Evolutionary conservation across 1,139 yeast genomes (phyloP), one percentile per base, ranked within the genome.

Genomic region (Yamadazyma atmosphaerica): DNA sequence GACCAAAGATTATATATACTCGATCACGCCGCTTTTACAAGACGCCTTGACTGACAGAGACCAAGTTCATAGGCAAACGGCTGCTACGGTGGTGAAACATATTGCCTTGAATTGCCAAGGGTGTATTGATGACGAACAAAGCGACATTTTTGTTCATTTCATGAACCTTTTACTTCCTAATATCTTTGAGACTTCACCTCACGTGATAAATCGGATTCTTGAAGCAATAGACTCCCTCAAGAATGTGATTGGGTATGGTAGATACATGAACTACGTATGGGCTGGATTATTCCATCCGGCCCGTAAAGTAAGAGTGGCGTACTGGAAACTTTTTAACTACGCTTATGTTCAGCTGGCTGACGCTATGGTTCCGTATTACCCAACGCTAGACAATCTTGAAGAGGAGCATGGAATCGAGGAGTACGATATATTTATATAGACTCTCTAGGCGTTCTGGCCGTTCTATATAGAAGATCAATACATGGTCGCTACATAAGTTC

Each of bases 231-330:
- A 86, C 43, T 84, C 90, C 1, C 59, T 89, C 25, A 69, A 94
- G 32, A 68, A 77, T 39, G 83, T 84, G 0, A 60, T 90, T 14
- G 98, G 99, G 0, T 74, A 79, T 9, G 96, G 96, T 0, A 52
- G 80, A 1, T 72, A 84, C 41, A 61, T 85, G 68, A 83, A 86
- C 51, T 92, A 94, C 58, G 54, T 86, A 0, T 81, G 96, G 86
- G 81, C 84, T 0, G 98, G 98, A 0, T 63, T 94, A 19, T 92
- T 89, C 58, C 98, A 94, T 53, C 95, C 98, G 1, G 96, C 98
- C 0, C 71, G 83, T 40, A 86, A 84, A 52, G 98, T 94, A 0
- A 71, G 98, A 47, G 66, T 64, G 2, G 82, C 95, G 0, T 94
- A 85, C 58, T 94, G 98, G 98, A 80, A 77, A 48, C 59, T 90